Conservation (phyloP, 2,329 filamentous ascomycete genomes). For the Aulographum hederae region DNA sequence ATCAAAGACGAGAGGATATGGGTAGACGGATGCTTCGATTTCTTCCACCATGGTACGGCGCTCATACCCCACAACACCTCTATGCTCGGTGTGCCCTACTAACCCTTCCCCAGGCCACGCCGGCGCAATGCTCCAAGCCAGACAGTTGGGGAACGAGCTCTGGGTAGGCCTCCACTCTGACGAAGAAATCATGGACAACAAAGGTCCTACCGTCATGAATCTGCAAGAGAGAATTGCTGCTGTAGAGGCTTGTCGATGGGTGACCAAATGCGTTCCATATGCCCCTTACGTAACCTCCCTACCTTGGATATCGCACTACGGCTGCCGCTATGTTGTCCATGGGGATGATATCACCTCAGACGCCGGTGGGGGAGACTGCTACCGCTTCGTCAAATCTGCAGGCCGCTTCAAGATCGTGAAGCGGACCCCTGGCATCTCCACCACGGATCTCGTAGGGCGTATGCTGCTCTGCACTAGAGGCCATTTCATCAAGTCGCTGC, state of each 20-base stretch:
- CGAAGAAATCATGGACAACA: constrained; percentile 88
- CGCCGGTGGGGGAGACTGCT: constrained; percentile 84
- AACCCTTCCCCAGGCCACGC: constrained; percentile 51
- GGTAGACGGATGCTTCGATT: constrained; percentile 99
- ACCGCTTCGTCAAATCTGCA: constrained; percentile 90
- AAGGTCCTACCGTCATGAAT: constrained; percentile 95
- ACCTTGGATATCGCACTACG: constrained; percentile 87
- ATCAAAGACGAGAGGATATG: constrained; percentile 62
- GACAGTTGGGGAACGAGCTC: constrained; percentile 74
- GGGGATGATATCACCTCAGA: constrained; percentile 96
- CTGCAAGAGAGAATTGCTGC: constrained; percentile 70
- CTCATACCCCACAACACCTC: too few relatives aligned
- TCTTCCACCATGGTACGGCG: constrained; percentile 73
- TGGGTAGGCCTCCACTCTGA: constrained; percentile 91
- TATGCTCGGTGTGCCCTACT: background rate
- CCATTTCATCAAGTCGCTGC: constrained; percentile 76
- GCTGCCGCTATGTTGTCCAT: constrained; percentile 89
- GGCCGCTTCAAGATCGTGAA: constrained; percentile 93
- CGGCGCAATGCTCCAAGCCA: constrained; percentile 89
- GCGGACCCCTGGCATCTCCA: constrained; percentile 88
- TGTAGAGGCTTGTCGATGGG: constrained; percentile 90
- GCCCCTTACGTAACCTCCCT: constrained; percentile 91
- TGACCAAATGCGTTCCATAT: constrained; percentile 62
- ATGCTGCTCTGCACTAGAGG: constrained; percentile 93
- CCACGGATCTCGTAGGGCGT: constrained; percentile 90